phyloP scores from a whole-genome alignment of 1,139 yeast species.

The Candida buenavistaensis region DNA sequence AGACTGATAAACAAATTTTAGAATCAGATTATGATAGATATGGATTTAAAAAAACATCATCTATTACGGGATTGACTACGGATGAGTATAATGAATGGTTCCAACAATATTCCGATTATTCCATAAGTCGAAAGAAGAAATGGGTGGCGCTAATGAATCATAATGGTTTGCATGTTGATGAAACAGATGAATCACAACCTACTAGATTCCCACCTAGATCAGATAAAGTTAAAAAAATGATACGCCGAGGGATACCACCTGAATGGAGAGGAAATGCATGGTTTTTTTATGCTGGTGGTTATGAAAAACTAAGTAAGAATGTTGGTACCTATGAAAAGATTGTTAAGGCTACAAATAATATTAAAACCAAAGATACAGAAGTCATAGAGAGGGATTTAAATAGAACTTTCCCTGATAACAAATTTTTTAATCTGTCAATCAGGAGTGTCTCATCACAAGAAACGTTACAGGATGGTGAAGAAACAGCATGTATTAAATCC shows the following conservation, averaged over 20 bases:
- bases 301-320: slow-evolving; percentile 67
- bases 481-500: slow-evolving; percentile 66
- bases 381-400: slow-evolving; percentile 91
- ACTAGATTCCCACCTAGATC: slow-evolving; percentile 78
- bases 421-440: slow-evolving; percentile 52
- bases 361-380: slow-evolving; percentile 73
- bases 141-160: slow-evolving; percentile 70
- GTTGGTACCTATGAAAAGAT: slow-evolving; percentile 72
- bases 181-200: slow-evolving; percentile 30
- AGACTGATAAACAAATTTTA: slow-evolving; percentile 18
- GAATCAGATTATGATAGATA: slow-evolving; percentile 64
- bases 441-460: not conserved
- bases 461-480: slow-evolving; percentile 22
- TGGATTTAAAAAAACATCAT: slow-evolving; percentile 74
- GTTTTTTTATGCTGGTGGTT: slow-evolving; percentile 96
- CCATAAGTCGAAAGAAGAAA: slow-evolving; percentile 63
- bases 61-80: slow-evolving; percentile 43
- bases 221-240: slow-evolving; percentile 77
- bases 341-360: slow-evolving; percentile 51
- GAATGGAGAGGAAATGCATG: slow-evolving; percentile 98
- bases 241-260: slow-evolving; percentile 91
- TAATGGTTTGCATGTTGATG: slow-evolving; percentile 56
- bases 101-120: slow-evolving; percentile 60
- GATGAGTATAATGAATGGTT: slow-evolving; percentile 78
- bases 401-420: slow-evolving; percentile 92